Base-by-base conservation (phyloP, 78 protist genomes). In the Bigelowiella natans region DNA sequence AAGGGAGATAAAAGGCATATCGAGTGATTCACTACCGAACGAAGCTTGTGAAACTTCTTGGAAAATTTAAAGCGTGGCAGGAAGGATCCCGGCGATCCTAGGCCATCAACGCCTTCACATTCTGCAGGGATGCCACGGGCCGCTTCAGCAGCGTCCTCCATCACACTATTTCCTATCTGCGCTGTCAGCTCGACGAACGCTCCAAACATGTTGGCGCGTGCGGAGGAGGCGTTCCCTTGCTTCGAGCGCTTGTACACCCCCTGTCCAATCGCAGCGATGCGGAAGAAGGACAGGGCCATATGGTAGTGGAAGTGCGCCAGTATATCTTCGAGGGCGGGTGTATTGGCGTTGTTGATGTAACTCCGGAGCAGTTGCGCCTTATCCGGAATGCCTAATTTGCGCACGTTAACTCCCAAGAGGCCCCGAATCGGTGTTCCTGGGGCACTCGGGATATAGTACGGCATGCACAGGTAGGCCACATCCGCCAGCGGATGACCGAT, bases 401-500 rank as follows among this genome's bases (percentile, higher is more conserved):
- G n/a, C n/a, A n/a, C n/a, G n/a, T n/a, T n/a, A n/a, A n/a, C n/a
- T n/a, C n/a, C n/a, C n/a, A n/a, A n/a, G 7, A 51, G 7, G 34
- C 7, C 73, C 73, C 18, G 73, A 7, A 51, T 18, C 7, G 73
- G 73, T 7, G 73, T 51, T 26, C 73, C 73, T 18, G 7, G 7
- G 73, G 18, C 73, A 26, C 34, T 51, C 73, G 73, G 73, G 3
- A 90, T 7, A 88, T 89, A 91, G 39, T 93, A 92, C 37, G 86
- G 82, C n/a, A 92, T 1, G 90, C 73, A 51, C 18, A 51, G 73
- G 18, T 51, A 51, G 34, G 73, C 73, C 34, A 51, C 73, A 51
- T 51, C 73, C 7, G 34, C 73, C 18, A 93, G 26, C 0, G 96
- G 95, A 28, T 90, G 90, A 31, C 96, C 96, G 29, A 94, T 37